Conservation (phyloP, 75 land plant species). For the Larix kaempferi region DNA sequence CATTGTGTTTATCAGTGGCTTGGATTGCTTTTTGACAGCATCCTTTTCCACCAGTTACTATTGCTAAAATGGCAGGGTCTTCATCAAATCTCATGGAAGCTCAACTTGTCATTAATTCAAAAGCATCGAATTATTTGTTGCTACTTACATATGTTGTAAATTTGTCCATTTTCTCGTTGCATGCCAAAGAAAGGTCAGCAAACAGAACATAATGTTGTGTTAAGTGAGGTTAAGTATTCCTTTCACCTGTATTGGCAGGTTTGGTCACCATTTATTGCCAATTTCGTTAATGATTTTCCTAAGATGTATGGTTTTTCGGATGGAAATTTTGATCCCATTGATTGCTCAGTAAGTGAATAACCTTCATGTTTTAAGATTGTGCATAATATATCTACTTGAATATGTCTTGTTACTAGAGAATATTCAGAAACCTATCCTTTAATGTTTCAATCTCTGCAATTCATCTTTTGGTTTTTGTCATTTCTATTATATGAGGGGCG, state of each 20-base stretch:
- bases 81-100: background rate
- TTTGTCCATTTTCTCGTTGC: background rate
- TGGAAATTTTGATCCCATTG: no score
- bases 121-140: background rate
- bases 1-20: background rate
- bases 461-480: background rate
- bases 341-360: no score
- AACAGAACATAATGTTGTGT: background rate
- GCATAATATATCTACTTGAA: background rate
- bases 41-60: slow-evolving; percentile 31
- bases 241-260: no score
- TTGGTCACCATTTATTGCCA: no score
- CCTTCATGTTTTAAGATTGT: background rate
- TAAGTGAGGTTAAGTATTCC: background rate
- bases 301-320: no score
- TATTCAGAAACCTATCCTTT: background rate
- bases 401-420: background rate
- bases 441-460: background rate
- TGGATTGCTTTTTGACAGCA: slow-evolving; percentile 5
- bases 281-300: no score
- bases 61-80: slow-evolving; percentile 10
- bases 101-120: background rate
- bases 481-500: background rate
- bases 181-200: background rate
- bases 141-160: background rate